Percentiles rank a stretch among this genome's conserved stretches.
These are phyloP conservation scores for Physcia stellaris DNA, from an alignment of 495 filamentous ascomycete genomes.

Conservation along the genomic window DNA sequence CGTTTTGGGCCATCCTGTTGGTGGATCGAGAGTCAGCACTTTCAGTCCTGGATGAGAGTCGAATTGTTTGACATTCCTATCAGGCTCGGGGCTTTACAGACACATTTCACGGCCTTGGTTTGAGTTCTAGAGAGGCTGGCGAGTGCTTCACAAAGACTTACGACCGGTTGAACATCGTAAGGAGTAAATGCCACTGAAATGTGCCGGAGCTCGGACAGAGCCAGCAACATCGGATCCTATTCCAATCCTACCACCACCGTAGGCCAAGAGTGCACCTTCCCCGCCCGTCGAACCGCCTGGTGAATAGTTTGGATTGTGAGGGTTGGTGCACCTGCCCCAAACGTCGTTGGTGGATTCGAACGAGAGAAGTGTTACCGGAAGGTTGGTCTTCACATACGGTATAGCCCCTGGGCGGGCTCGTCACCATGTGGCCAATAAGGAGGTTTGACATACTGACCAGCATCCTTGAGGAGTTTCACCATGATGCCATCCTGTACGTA, in stretches of 20 bases:
- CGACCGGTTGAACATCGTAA: conserved; percentile 84
- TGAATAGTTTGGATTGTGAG: conserved; percentile 69
- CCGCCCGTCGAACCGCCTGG: conserved; percentile 89
- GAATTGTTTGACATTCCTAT: too few relatives aligned
- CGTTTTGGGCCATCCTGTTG: conserved; percentile 84
- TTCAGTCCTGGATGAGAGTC: too few relatives aligned
- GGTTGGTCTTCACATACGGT: conserved; percentile 89
- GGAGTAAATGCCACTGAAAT: conserved; percentile 83
- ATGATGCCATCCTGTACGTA: conserved; percentile 54
- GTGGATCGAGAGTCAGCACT: too few relatives aligned
- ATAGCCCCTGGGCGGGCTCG: conserved; percentile 38
- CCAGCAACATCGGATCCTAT: conserved; percentile 93
- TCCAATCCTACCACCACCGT: conserved; percentile 79
- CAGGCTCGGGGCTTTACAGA: too few relatives aligned
- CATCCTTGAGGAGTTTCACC: conserved; percentile 70
- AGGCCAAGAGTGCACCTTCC: conserved; percentile 71
- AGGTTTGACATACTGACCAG: conserved; percentile 31
- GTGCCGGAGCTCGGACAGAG: conserved; percentile 77
- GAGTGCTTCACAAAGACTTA: too few relatives aligned
- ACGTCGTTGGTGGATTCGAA: conserved; percentile 91
- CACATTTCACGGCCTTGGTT: too few relatives aligned
- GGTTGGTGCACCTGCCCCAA: conserved; percentile 72
- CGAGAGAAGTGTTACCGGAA: conserved; percentile 81
- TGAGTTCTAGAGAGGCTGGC: too few relatives aligned
- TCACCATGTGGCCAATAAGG: background rate